These are phyloP conservation scores for Didymellaceae sp. DNA, from an alignment of 2,329 filamentous ascomycete species.

Conservation along the genomic window DNA sequence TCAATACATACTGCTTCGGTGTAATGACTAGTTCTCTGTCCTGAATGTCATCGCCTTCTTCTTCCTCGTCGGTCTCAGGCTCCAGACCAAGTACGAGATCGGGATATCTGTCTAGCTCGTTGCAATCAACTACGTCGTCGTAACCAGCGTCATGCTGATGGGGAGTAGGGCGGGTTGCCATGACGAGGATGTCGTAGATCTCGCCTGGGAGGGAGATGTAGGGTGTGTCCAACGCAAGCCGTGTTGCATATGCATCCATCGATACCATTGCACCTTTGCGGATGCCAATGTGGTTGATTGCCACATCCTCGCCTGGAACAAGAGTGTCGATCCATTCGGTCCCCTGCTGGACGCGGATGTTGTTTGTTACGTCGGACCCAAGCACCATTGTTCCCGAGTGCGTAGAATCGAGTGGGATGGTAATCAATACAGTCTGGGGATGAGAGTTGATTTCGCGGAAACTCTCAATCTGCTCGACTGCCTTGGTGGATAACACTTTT, in stretches of 20 bases:
- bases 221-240: constrained; percentile 22
- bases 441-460: neutral
- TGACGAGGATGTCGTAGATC: constrained; percentile 25
- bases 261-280: constrained; percentile 26
- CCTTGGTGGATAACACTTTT: neutral
- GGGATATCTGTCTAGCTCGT: constrained; percentile 11
- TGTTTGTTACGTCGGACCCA: neutral
- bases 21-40: constrained; percentile 23
- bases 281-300: constrained; percentile 18
- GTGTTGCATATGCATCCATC: constrained; percentile 10
- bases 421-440: constrained; percentile 6
- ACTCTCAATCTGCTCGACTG: constrained; percentile 2
- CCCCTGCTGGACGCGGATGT: neutral
- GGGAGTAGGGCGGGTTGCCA: constrained; percentile 17
- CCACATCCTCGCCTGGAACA: constrained; percentile 13
- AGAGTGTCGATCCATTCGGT: constrained; percentile 7
- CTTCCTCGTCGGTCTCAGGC: constrained; percentile 11
- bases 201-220: constrained; percentile 20
- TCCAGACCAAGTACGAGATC: constrained; percentile 27
- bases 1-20: constrained; percentile 25
- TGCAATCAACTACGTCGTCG: constrained; percentile 23
- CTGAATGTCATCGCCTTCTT: neutral
- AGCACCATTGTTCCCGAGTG: constrained; percentile 3
- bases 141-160: constrained; percentile 1
- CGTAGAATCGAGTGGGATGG: constrained; percentile 6